Percentiles rank a stretch among this genome's conserved stretches.
phyloP scores from a whole-genome alignment of 306 rosid species.

The Purshia tridentata region DNA sequence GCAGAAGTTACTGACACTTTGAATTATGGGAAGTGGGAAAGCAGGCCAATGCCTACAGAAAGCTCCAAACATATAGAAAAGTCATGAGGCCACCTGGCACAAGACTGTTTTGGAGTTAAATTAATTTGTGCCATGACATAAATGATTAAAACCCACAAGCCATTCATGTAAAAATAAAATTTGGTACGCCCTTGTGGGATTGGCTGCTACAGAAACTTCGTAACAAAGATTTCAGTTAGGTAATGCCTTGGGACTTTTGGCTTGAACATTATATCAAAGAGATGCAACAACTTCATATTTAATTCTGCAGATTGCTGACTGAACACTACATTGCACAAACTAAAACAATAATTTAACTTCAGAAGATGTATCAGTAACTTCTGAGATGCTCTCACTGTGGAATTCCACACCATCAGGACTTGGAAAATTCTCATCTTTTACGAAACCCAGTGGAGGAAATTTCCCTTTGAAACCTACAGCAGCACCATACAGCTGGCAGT shows the following conservation, averaged over 20 bases:
- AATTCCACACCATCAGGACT: not conserved
- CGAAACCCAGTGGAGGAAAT: not conserved
- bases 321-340: too few species aligned
- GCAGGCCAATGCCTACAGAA: not conserved
- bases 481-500: too few species aligned
- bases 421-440: not conserved
- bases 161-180: not conserved
- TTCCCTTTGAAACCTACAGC: not conserved
- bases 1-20: not conserved
- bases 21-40: too few species aligned
- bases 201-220: not conserved
- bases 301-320: too few species aligned
- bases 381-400: not conserved
- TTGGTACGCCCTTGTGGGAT: not conserved
- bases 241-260: not conserved
- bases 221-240: not conserved
- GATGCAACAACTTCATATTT: not conserved
- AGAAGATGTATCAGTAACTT: too few species aligned
- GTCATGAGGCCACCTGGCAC: not conserved
- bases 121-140: not conserved
- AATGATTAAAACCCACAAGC: not conserved
- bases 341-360: too few species aligned
- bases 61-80: slow-evolving; percentile 3
- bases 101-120: not conserved
- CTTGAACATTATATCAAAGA: not conserved